Base-by-base conservation (phyloP, 148 eudicot genomes). In the Rhododendron simsii region DNA sequence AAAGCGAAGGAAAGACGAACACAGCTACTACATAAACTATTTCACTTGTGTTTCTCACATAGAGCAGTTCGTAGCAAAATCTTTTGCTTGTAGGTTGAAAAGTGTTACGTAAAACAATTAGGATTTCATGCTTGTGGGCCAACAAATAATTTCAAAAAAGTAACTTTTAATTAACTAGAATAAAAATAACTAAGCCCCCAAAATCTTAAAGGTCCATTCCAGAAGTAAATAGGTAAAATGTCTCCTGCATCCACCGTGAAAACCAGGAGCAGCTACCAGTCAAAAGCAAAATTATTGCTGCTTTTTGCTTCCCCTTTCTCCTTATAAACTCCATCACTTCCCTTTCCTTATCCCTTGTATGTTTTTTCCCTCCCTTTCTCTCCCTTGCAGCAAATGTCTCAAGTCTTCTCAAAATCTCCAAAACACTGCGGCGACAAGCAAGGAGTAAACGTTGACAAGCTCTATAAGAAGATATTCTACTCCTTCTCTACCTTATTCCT, bases 341-440 rank as follows among this genome's bases (percentile, higher is more conserved):
- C 80, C 48, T 78, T 87, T 80, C 87, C 88, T 86, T 82, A 75
- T 18, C 85, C 84, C 80, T 81, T 84, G 84, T 57, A 85, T 1
- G 33, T 11, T 33, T 26, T 20, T 51, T 53, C 88, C 63, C 84
- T 83, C 77, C 44, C 78, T 51, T 51, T 39, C 81, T n/a, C 85
- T 85, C 79, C 71, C 67, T 53, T 12, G 30, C 87, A 8, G 45
- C 90, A 90, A 92, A 95, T 96, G 99, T 95, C 99, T 91, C 90
- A 90, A 92, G 48, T 92, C 41, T 2, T 20, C 78, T 86, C 84
- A 86, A 92, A 84, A 91, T 94, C 98, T 79, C 98, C 99, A 37
- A 93, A 96, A 90, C 98, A 96, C 82, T 95, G 99, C 55, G 98
- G 92, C 23, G 85, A 96, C 20, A 85, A 96, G 82, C 88, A 92